phyloP scores from a whole-genome alignment of 2,329 filamentous ascomycete genomes.

The Juglanconis juglandina region DNA sequence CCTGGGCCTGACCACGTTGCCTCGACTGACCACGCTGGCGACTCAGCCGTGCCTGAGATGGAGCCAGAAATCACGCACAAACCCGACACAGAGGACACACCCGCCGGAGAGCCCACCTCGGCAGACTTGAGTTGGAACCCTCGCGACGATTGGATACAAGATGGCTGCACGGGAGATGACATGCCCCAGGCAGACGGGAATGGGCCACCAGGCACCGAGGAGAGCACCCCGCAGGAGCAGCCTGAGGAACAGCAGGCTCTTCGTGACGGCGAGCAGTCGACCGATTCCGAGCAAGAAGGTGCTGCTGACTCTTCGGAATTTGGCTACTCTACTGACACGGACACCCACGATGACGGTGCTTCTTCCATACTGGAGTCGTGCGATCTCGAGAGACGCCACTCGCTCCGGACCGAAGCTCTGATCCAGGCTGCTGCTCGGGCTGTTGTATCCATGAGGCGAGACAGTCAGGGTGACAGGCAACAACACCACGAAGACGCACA shows the following conservation, averaged over 20 bases:
- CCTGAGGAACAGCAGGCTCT: neutral
- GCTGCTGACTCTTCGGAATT: conserved; percentile 14
- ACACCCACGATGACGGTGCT: conserved; percentile 2
- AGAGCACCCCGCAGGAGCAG: neutral
- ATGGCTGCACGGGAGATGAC: neutral
- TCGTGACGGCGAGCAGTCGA: neutral
- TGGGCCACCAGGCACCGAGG: neutral
- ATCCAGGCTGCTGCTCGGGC: conserved; percentile 52
- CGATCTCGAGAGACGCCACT: conserved; percentile 34
- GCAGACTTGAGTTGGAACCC: neutral
- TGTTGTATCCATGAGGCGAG: conserved; percentile 40
- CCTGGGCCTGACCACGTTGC: neutral
- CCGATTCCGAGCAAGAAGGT: neutral
- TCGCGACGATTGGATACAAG: neutral
- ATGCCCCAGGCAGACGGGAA: neutral
- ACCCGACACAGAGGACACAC: neutral
- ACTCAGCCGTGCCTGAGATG: neutral
- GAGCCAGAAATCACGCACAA: neutral
- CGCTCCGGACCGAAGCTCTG: conserved; percentile 46
- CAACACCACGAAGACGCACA: conserved; percentile 20
- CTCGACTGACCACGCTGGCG: conserved; percentile 1
- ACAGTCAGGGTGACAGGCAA: conserved; percentile 15
- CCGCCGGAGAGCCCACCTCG: neutral
- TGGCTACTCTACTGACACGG: conserved; percentile 8
- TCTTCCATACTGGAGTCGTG: conserved; percentile 20